Conservation (phyloP, 495 filamentous ascomycete species). For the Bacidia gigantensis region DNA sequence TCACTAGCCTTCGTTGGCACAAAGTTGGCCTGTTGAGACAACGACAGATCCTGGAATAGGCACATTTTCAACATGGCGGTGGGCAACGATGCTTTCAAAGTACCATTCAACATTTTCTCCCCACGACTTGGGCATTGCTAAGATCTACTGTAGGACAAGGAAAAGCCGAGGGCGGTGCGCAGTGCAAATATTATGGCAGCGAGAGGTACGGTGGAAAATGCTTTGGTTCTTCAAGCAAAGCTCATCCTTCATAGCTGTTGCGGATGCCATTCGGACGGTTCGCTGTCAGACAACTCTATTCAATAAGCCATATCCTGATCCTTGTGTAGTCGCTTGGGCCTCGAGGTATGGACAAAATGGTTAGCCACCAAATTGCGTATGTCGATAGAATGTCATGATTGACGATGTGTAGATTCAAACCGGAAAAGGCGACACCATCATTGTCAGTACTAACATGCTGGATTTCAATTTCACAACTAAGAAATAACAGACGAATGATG, state of each 20-base stretch:
- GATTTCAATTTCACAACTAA: conserved; percentile 18
- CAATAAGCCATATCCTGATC: conserved; percentile 10
- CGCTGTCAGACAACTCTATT: conserved; percentile 19
- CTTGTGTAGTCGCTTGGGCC: conserved; percentile 49
- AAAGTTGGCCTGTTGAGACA: too few relatives aligned
- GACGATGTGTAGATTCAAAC: conserved; percentile 57
- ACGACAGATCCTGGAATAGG: too few relatives aligned
- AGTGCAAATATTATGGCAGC: conserved; percentile 92
- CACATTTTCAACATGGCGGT: neutral
- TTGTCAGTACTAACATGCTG: conserved; percentile 34
- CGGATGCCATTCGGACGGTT: conserved; percentile 89
- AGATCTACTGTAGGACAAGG: conserved; percentile 64
- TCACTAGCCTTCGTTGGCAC: too few relatives aligned
- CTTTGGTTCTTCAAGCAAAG: neutral
- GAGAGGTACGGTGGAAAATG: conserved; percentile 48
- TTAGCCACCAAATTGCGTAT: too few relatives aligned
- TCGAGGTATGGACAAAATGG: conserved; percentile 94
- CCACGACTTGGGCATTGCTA: conserved; percentile 25
- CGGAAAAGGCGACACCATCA: conserved; percentile 90
- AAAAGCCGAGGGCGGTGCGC: conserved; percentile 94
- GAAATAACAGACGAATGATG: conserved; percentile 68
- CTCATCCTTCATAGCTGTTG: conserved; percentile 52
- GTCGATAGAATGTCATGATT: too few relatives aligned
- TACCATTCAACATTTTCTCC: conserved; percentile 24
- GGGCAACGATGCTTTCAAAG: conserved; percentile 69